Evolutionary conservation across 2,329 filamentous ascomycete genomes (phyloP).

Genomic region (Arthrobotrys conoides): DNA sequence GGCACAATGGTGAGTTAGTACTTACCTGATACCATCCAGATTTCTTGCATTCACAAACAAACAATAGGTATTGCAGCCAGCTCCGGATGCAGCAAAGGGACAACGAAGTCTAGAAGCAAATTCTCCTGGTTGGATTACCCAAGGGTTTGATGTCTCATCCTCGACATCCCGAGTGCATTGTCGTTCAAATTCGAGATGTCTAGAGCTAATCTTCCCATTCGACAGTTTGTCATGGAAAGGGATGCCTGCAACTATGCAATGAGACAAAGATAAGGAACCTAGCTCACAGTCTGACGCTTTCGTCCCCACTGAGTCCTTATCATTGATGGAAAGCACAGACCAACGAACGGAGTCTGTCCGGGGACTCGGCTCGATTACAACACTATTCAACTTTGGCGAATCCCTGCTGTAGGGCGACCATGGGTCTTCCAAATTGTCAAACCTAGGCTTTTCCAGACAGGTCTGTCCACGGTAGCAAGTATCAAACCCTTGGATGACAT

Average conservation of each 20-base stretch:
- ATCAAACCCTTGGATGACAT: too few relatives aligned
- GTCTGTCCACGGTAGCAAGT: too few relatives aligned
- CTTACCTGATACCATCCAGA: neutral
- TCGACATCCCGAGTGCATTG: neutral
- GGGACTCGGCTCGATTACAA: too few relatives aligned
- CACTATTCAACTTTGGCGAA: too few relatives aligned
- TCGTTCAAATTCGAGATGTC: neutral
- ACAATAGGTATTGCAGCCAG: neutral
- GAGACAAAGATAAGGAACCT: neutral
- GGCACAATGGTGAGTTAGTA: too few relatives aligned
- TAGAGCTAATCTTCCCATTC: neutral
- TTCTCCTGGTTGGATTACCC: neutral
- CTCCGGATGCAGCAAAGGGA: neutral
- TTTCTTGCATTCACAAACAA: neutral
- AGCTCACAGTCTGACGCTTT: neutral
- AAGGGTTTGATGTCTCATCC: neutral
- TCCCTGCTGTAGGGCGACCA: too few relatives aligned
- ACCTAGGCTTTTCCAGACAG: too few relatives aligned
- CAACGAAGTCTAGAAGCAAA: neutral
- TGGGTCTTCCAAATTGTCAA: too few relatives aligned
- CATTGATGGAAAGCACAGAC: too few relatives aligned
- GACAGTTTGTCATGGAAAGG: neutral
- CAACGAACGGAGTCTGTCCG: too few relatives aligned
- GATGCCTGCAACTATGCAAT: neutral
- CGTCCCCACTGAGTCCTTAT: too few relatives aligned